Evolutionary conservation across 306 rosid genomes (phyloP), one percentile per base, ranked within the genome.

Genomic region (Cucurbita moschata): DNA sequence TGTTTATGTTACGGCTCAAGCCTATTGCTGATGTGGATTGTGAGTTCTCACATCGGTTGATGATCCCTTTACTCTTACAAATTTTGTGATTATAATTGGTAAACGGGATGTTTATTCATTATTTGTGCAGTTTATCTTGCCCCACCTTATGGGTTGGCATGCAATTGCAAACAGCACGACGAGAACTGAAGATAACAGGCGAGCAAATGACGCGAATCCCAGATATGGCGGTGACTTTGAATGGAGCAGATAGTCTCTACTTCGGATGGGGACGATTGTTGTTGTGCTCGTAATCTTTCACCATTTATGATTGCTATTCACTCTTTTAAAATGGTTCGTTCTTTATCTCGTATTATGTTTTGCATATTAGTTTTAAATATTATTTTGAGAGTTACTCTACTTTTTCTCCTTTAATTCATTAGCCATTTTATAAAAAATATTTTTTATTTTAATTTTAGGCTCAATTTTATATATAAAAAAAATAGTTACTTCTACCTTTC

Each of bases 141-240:
- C 97, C 5, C 84, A 85, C 83, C 87, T 88, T 55, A 67, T 90
- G 18, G 97, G 98, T 71, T 93, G 98, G 98, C 94, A 90, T 77
- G 81, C 94, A 21, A 88, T 83, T 78, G 90, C 88, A 58, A 83
- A 86, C 84, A 66, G 81, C 94, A 49, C 4, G 42, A 83, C 83
- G 79, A 86, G 59, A 78, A 89, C 96, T 7, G 96, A 86, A 8
- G 86, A 84, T 55, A 58, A 77, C 5, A 78, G 47, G 58, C 84
- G 82, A 63, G 78, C 7, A 50, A 86, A 81, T 83, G 83, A 65
- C 46, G 82, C 85, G 55, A 87, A 77, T 76, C 77, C 94, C 55
- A 85, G 78, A 71, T 87, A 77, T 43, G 97, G 97, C 7, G 90
- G 93, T 74, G 97, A 90, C 79, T 85, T 75, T 61, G 97, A 90